phyloP scores from a whole-genome alignment of 257 asterid species.

The Solanum gandarillasii region DNA sequence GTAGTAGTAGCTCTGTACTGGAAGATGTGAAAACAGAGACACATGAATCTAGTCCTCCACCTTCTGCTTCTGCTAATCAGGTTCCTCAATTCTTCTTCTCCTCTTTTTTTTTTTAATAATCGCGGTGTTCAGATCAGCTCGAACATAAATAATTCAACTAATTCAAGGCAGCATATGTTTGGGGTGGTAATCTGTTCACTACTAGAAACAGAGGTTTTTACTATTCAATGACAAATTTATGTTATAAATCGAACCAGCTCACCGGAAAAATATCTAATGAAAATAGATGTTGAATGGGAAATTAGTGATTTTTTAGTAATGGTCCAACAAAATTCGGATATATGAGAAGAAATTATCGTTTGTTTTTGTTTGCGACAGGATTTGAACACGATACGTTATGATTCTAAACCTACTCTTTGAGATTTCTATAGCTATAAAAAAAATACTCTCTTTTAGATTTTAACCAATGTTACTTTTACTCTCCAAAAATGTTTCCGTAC shows the following conservation, averaged over 20 bases:
- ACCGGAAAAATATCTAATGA: background rate
- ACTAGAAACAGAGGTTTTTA: too few species aligned
- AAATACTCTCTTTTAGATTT: background rate
- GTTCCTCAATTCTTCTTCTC: background rate
- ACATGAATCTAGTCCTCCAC: constrained; percentile 9
- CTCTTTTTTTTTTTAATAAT: background rate
- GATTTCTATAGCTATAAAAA: background rate
- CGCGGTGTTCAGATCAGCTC: background rate
- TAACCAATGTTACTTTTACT: background rate
- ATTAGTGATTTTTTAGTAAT: background rate
- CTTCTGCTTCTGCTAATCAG: constrained; percentile 1
- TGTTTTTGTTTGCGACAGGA: background rate
- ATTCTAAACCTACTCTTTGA: background rate
- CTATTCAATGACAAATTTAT: background rate
- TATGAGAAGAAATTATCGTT: background rate
- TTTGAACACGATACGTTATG: background rate
- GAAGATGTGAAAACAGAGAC: background rate
- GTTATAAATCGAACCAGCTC: background rate
- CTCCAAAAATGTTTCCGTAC: background rate
- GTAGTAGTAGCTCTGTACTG: background rate
- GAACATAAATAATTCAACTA: background rate
- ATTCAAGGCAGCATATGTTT: background rate
- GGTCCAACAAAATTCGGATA: background rate
- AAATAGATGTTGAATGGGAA: background rate
- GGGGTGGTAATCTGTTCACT: background rate